Conservation (phyloP, 2,329 filamentous ascomycete genomes). For the Aspergillus pseudonomiae region DNA sequence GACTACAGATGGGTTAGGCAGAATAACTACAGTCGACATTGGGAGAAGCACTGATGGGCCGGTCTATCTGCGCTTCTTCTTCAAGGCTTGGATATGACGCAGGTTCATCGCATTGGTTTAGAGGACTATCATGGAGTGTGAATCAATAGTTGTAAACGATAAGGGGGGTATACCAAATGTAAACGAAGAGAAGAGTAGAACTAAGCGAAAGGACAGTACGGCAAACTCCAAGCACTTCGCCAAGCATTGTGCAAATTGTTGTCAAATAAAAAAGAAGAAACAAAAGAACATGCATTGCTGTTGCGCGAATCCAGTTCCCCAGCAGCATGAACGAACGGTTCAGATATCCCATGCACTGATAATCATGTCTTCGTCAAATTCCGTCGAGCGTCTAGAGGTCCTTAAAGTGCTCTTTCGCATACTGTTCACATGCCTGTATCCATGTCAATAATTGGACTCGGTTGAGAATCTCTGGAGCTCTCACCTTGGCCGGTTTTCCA, state of each 20-base stretch:
- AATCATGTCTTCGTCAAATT: conserved; percentile 41
- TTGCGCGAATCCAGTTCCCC: background rate
- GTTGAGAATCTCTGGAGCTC: conserved; percentile 20
- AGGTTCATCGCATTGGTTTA: background rate
- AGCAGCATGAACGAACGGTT: conserved; percentile 1
- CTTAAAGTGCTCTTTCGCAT: conserved; percentile 90
- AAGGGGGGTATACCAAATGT: conserved; percentile 13
- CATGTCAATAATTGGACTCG: conserved; percentile 21
- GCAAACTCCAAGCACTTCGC: conserved; percentile 14
- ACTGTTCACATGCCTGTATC: conserved; percentile 78
- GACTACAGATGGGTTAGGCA: background rate
- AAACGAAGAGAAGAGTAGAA: conserved; percentile 9
- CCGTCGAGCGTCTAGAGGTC: conserved; percentile 38
- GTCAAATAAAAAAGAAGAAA: conserved; percentile 11
- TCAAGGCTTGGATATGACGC: background rate
- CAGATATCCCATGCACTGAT: conserved; percentile 18
- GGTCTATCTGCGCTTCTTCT: background rate
- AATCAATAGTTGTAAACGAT: conserved; percentile 1
- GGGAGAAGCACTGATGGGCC: background rate
- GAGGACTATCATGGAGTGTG: conserved; percentile 1
- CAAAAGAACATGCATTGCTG: conserved; percentile 2
- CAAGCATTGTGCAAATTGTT: conserved; percentile 11
- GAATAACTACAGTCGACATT: background rate
- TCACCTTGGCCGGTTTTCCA: conserved; percentile 92
- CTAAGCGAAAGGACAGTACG: conserved; percentile 4